Evolutionary conservation across 495 filamentous ascomycete species (phyloP), one percentile per base, ranked within the genome.

Genomic region (Talaromyces wortmannii): DNA sequence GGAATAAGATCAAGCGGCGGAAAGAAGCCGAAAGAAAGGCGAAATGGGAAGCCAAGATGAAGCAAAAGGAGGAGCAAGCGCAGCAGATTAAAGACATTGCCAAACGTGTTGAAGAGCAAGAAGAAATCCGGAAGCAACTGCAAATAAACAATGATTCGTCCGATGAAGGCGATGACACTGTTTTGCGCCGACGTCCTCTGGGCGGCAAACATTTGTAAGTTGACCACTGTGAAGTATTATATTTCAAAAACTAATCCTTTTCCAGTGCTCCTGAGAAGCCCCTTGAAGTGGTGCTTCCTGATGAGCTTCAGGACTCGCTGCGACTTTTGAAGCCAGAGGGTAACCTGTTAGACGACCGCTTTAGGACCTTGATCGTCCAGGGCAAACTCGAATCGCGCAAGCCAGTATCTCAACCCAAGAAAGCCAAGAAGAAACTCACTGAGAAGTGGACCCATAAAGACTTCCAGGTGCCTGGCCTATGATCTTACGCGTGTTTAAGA

Each of bases 371-470:
- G 67, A 75, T 96, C 44, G 81, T 97, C 30, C 78, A 89, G 57
- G 95, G 94, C 48, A 95, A 94, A 71, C 69, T 97, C 50, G 94
- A 98, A 74, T 78, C 81, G 17, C 77, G 94, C 61, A 87, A 83
- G 67, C 83, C 84, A 8, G 79, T 94, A 52, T 77, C 83, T 42
- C 90, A 91, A 72, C 77, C 76, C 57, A 92, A 88, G 78, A 89
- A 92, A 73, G 77, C 81, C 56, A 89, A 83, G 78, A 84, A 73
- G 62, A 86, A 84, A 67, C 65, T 84, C 23, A 96, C 90, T 13
- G 95, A 96, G 81, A 97, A 96, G 72, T 98, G 94, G 94, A 78
- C 85, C 51, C 89, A 92, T 67, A 97, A 97, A 76, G 94, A 98
- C 69, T 97, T 96, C 74, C 82, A 81, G 67, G 68, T 84, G 7